Conservation (phyloP, 2,329 filamentous ascomycete species). For the Ascochyta viciae-villosae region DNA sequence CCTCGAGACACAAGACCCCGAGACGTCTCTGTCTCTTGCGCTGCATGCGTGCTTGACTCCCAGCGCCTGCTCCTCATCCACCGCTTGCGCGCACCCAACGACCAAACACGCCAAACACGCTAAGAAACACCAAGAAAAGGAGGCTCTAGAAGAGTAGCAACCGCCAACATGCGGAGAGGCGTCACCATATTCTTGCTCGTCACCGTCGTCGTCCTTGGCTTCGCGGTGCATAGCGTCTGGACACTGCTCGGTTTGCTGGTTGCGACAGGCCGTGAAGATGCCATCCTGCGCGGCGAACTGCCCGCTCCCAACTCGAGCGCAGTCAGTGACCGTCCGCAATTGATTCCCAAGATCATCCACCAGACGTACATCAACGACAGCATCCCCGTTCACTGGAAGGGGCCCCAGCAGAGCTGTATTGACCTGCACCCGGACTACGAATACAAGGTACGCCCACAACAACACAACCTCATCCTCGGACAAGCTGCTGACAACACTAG, state of each 20-base stretch:
- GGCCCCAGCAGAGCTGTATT: constrained; percentile 70
- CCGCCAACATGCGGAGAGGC: constrained; percentile 64
- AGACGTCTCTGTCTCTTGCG: constrained; percentile 12
- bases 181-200: constrained; percentile 69
- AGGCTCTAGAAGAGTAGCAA: constrained; percentile 19
- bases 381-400: constrained; percentile 71
- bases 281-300: constrained; percentile 70
- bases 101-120: background rate
- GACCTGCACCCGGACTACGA: constrained; percentile 74
- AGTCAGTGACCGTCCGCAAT: constrained; percentile 62
- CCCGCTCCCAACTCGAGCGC: constrained; percentile 68
- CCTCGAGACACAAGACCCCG: constrained; percentile 15
- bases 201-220: constrained; percentile 68
- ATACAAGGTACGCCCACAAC: constrained; percentile 64
- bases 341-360: constrained; percentile 80
- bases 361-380: constrained; percentile 77
- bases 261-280: constrained; percentile 70
- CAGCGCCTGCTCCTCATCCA: constrained; percentile 10
- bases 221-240: constrained; percentile 72
- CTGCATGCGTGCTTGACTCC: constrained; percentile 21
- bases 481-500: constrained; percentile 50
- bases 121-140: constrained; percentile 26
- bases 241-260: constrained; percentile 74
- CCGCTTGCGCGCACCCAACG: too few relatives aligned
- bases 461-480: background rate